Conservation (phyloP, 768 basidiomycete genomes). For the Clitopilus passeckerianus region DNA sequence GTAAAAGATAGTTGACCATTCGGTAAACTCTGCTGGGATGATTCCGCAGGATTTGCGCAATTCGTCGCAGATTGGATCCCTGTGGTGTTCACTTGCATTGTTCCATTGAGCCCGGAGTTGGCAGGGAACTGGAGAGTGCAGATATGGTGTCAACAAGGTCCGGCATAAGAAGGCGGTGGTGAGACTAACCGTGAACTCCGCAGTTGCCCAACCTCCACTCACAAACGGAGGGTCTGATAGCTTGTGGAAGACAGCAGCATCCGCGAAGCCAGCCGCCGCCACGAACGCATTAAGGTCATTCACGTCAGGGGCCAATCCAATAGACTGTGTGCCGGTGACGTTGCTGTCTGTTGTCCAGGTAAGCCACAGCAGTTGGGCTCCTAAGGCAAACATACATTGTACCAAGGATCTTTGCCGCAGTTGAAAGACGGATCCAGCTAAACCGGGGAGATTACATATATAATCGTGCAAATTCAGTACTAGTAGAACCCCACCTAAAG, state of each 20-base stretch:
- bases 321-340: conserved; percentile 33
- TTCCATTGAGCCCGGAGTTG: conserved; percentile 42
- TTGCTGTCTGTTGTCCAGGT: conserved; percentile 18
- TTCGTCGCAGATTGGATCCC: conserved; percentile 42
- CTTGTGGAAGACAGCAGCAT: conserved; percentile 36
- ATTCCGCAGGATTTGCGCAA: conserved; percentile 35
- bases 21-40: conserved; percentile 13
- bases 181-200: conserved; percentile 39
- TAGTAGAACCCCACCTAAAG: conserved; percentile 50
- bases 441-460: too few species aligned
- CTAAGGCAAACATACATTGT: conserved; percentile 11
- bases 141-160: not conserved
- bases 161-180: not conserved
- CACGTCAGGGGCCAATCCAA: conserved; percentile 43
- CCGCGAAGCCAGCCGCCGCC: conserved; percentile 54
- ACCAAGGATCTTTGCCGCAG: conserved; percentile 22
- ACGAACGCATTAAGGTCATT: conserved; percentile 45
- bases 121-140: conserved; percentile 32
- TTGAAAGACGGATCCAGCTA: conserved; percentile 40
- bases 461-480: too few species aligned
- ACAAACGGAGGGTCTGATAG: conserved; percentile 60
- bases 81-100: conserved; percentile 46
- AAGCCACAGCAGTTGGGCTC: not conserved
- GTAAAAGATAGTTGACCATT: conserved; percentile 28
- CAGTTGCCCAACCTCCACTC: conserved; percentile 43